Evolutionary conservation across 352 stramenopile species (phyloP), one percentile per base, ranked within the genome.

Genomic region (Phytopythium litorale): DNA sequence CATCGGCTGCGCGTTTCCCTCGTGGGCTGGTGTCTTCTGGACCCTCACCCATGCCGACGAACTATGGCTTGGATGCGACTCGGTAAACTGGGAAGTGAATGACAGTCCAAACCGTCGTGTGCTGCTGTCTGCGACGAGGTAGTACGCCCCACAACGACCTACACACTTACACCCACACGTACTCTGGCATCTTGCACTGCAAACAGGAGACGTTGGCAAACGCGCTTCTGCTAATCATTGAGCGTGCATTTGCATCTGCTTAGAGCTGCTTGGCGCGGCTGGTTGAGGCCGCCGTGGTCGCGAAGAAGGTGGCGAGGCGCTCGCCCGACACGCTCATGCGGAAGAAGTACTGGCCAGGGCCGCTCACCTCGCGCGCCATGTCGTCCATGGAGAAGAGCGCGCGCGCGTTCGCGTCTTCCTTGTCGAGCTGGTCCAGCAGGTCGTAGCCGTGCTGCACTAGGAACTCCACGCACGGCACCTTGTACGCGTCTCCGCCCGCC

Each of bases 371-470:
- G 61, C 80, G 76, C 55, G 72, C 75, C 82, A 95, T 91, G 59
- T 93, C 84, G 63, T 95, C 87, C 83, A 95, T 93, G 0, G 81
- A 84, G 56, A 95, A 95, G 28, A 92, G 71, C 48, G 73, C 73
- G 25, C 87, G 84, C 18, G 89, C 59, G 40, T 75, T 81, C 21
- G 78, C 50, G 46, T 91, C 80, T 62, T 92, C 82, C 3, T 68
- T 71, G 64, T 95, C 87, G 56, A 95, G 70, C 23, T 88, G 78
- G 65, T 95, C 87, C 38, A 95, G 72, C 37, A 95, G 66, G 5
- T 91, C 79, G 55, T 83, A 89, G 18, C 82, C 85, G 51, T 95
- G 82, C 13, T 84, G 71, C 56, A 88, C 79, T 38, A 92, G 66
- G 52, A 93, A 92, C 49, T 88, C 81, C 46, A 91, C 66, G 35